These are phyloP conservation scores for Lentinula boryana DNA, from an alignment of 768 basidiomycete species.

Conservation along the genomic window DNA sequence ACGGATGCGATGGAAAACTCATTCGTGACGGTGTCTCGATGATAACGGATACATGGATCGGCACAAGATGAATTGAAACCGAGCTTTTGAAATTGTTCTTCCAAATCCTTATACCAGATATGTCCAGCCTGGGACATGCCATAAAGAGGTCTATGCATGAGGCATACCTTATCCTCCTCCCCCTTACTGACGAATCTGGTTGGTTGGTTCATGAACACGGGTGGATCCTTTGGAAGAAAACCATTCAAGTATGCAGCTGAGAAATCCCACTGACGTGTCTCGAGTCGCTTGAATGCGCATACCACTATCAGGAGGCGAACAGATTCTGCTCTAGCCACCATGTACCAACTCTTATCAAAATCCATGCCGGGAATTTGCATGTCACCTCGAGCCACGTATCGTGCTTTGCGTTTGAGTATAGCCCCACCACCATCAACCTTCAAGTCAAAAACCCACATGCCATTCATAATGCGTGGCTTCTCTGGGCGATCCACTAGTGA, in stretches of 20 bases:
- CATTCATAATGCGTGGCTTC: constrained; percentile 1
- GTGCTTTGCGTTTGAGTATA: constrained; percentile 17
- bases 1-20: too few species aligned
- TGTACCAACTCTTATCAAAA: constrained; percentile 9
- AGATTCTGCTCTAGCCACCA: constrained; percentile 9
- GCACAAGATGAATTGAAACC: too few species aligned
- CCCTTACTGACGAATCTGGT: constrained; percentile 10
- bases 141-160: too few species aligned
- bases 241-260: constrained; percentile 16
- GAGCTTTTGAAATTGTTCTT: too few species aligned
- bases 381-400: constrained; percentile 22
- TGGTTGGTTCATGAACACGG: constrained; percentile 15
- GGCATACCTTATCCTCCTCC: constrained; percentile 6
- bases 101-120: too few species aligned
- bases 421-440: constrained; percentile 22
- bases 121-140: too few species aligned
- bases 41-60: too few species aligned
- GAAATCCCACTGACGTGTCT: constrained; percentile 10
- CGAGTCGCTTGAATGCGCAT: background rate
- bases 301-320: background rate
- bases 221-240: constrained; percentile 5
- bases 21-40: too few species aligned
- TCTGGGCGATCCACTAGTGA: background rate
- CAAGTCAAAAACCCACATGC: background rate
- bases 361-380: constrained; percentile 23